These are phyloP conservation scores for Vinca minor DNA, from an alignment of 257 asterid species.

Conservation along the genomic window DNA sequence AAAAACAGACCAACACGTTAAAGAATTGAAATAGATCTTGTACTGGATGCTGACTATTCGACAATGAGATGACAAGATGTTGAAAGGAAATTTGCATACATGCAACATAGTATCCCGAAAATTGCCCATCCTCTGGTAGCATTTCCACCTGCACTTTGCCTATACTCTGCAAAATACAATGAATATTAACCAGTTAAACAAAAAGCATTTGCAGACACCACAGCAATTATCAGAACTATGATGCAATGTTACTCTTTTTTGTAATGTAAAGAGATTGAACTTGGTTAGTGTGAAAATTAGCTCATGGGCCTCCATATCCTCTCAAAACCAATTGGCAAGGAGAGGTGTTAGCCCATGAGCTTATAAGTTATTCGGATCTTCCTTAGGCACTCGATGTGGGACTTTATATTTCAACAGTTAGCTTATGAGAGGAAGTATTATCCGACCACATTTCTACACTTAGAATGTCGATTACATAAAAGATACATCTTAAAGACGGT, in stretches of 20 bases:
- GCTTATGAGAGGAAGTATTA: not conserved
- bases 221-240: not conserved
- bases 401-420: no score
- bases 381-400: no score
- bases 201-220: not conserved
- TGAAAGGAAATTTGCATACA: conserved; percentile 39
- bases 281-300: no score
- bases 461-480: not conserved
- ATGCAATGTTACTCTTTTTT: not conserved
- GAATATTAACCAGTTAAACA: not conserved
- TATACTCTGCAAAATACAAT: conserved; percentile 34
- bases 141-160: conserved; percentile 46
- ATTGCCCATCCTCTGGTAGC: conserved; percentile 75
- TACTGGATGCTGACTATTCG: not conserved
- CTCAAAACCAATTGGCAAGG: no score
- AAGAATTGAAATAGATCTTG: not conserved
- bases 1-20: conserved; percentile 4
- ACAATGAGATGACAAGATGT: not conserved
- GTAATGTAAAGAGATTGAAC: not conserved
- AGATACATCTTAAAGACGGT: not conserved
- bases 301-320: no score
- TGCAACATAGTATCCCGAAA: conserved; percentile 78
- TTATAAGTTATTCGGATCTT: no score
- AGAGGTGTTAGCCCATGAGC: no score
- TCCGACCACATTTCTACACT: not conserved